A percentile compares a stretch with the other conserved stretches of the same genome.
Evolutionary conservation across 106 monocot species (phyloP).

Genomic region (Hemerocallis citrina): DNA sequence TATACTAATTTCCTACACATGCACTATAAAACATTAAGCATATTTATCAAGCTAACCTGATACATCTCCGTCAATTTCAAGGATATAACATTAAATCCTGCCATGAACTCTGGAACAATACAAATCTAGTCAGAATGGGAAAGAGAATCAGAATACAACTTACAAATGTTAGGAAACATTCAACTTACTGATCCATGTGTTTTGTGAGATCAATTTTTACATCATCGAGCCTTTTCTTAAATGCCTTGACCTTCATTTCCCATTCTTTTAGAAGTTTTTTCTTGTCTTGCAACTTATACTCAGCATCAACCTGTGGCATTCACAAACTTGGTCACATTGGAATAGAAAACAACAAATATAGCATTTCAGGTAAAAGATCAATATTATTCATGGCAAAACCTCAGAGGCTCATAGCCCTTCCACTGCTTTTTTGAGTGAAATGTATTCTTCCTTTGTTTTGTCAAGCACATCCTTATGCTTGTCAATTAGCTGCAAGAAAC

Average conservation of each 20-base stretch:
- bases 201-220: slow-evolving; percentile 38
- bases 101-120: slow-evolving; percentile 75
- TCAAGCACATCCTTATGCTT: slow-evolving; percentile 73
- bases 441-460: slow-evolving; percentile 59
- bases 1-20: slow-evolving; percentile 1
- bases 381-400: slow-evolving; percentile 27
- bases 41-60: slow-evolving; percentile 39
- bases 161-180: neutral
- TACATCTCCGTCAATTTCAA: slow-evolving; percentile 99
- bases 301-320: slow-evolving; percentile 58
- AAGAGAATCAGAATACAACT: neutral
- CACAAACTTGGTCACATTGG: slow-evolving; percentile 1
- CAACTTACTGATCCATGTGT: slow-evolving; percentile 84
- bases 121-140: neutral
- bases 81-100: slow-evolving; percentile 94
- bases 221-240: slow-evolving; percentile 71
- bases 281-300: slow-evolving; percentile 70
- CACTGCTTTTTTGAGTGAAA: slow-evolving; percentile 64
- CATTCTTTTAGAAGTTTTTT: slow-evolving; percentile 72
- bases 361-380: neutral
- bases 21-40: neutral
- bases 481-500: slow-evolving; percentile 64
- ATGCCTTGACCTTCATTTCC: slow-evolving; percentile 75
- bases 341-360: neutral
- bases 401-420: slow-evolving; percentile 79